A percentile compares a stretch with the other conserved stretches of the same genome.
phyloP scores from a whole-genome alignment of 345 rosid genomes.

The Turnera subulata region DNA sequence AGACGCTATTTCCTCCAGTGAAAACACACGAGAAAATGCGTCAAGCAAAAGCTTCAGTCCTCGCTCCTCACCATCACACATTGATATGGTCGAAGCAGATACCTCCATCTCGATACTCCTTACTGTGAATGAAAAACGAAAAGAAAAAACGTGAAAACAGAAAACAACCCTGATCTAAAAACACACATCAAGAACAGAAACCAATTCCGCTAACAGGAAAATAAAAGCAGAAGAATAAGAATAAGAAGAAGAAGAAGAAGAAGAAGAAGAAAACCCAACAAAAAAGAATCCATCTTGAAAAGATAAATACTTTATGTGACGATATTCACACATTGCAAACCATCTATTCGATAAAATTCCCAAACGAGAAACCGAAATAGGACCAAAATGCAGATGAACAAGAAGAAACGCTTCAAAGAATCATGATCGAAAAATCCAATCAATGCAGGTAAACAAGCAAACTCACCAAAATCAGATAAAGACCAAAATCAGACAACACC shows the following conservation, averaged over 20 bases:
- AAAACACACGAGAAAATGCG: slow-evolving; percentile 34
- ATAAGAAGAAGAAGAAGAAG: background rate
- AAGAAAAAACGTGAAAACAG: no score
- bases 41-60: slow-evolving; percentile 41
- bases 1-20: slow-evolving; percentile 42
- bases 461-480: no score
- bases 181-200: no score
- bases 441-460: no score
- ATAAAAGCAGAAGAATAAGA: background rate
- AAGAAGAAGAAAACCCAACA: no score
- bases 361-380: background rate
- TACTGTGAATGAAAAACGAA: background rate
- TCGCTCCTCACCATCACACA: slow-evolving; percentile 30
- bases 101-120: slow-evolving; percentile 35
- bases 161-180: no score
- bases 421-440: no score
- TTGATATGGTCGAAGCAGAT: slow-evolving; percentile 17
- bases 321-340: background rate
- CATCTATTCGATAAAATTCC: background rate
- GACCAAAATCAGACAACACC: no score
- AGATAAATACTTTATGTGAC: background rate
- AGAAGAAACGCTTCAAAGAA: background rate
- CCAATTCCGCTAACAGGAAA: background rate
- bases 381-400: background rate
- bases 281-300: background rate